Base-by-base conservation (phyloP, 768 basidiomycete species). In the Calvatia gigantea region DNA sequence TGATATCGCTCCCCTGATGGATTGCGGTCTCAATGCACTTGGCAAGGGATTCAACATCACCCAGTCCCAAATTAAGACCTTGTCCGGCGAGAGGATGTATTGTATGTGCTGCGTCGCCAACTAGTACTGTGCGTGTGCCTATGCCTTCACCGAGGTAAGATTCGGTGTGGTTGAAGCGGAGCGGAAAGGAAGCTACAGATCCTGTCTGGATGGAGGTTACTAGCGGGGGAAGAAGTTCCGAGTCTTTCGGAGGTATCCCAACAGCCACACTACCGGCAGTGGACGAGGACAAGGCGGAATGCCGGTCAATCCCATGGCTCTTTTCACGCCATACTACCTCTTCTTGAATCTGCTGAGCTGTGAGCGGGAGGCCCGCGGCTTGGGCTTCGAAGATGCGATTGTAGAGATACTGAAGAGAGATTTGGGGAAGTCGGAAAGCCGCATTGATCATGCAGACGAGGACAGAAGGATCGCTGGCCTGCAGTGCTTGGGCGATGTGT, bases 61-160 rank as follows among this genome's bases (percentile, higher is more conserved):
- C 87, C 27, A 99, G 74, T n/a, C 96, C 97, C 65, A 96, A 74
- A 68, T 99, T 98, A 38, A 98, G 76, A 0, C 96, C 97, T 67
- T 98, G 96, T 2, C 97, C 97, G 0, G 95, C 96, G 25, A 98
- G 82, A 1, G 97, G 96, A 65, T 98, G 96, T 1, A 94, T 76
- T 0, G 91, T 92, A 65, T 98, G 97, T 15, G 95, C 97, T 1
- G 96, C 95, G 70, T 99, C 97, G 2, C 97, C 97, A 1, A 98
- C 82, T 6, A 98, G 84, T 2, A 87, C 94, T 0, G 91, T 95
- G 3, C 96, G 81, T 2, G 73, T 68, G 4, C 83, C 80, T 29
- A 60, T 54, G 0, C 83, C 85, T 64, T 86, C 86, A 14, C 94
- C 93, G 41, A 95, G 73, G 69, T 99, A 98, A 0, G 79, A 69